phyloP scores from a whole-genome alignment of 108 stramenopile species.

The Skeletonema potamos region DNA sequence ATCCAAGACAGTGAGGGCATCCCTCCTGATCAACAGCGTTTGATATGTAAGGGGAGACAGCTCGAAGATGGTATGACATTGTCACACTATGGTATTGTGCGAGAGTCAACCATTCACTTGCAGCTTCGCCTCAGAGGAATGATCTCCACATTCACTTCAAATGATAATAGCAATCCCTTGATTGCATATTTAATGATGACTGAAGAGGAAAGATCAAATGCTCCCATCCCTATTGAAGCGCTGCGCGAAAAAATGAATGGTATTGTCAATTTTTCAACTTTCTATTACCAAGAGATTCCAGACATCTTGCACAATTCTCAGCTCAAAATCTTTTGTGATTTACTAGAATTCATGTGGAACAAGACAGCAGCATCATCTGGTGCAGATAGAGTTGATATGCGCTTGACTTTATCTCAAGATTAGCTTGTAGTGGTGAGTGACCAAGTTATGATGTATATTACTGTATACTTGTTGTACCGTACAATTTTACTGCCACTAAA shows the following conservation, averaged over 20 bases:
- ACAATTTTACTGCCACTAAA: no score
- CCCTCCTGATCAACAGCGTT: constrained; percentile 48
- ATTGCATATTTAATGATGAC: constrained; percentile 31
- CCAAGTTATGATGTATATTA: not conserved
- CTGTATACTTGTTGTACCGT: no score
- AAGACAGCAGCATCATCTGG: constrained; percentile 43
- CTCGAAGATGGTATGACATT: constrained; percentile 64
- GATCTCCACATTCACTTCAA: constrained; percentile 31
- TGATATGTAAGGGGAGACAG: constrained; percentile 67
- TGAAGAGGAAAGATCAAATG: constrained; percentile 15
- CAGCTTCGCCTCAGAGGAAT: constrained; percentile 32
- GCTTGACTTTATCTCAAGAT: constrained; percentile 5
- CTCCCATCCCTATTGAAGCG: constrained; percentile 14
- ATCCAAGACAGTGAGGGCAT: constrained; percentile 6
- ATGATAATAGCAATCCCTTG: constrained; percentile 17
- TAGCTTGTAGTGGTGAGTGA: constrained; percentile 8
- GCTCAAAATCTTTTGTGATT: constrained; percentile 3
- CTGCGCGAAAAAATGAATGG: not conserved
- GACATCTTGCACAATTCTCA: constrained; percentile 12
- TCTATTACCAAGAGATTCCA: constrained; percentile 1
- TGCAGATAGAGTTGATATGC: constrained; percentile 32
- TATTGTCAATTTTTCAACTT: not conserved
- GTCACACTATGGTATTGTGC: constrained; percentile 61
- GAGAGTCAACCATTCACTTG: constrained; percentile 51
- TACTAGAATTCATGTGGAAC: constrained; percentile 19